Evolutionary conservation across 2,329 filamentous ascomycete genomes (phyloP), one percentile per base, ranked within the genome.

Genomic region (Xylariales sp.): DNA sequence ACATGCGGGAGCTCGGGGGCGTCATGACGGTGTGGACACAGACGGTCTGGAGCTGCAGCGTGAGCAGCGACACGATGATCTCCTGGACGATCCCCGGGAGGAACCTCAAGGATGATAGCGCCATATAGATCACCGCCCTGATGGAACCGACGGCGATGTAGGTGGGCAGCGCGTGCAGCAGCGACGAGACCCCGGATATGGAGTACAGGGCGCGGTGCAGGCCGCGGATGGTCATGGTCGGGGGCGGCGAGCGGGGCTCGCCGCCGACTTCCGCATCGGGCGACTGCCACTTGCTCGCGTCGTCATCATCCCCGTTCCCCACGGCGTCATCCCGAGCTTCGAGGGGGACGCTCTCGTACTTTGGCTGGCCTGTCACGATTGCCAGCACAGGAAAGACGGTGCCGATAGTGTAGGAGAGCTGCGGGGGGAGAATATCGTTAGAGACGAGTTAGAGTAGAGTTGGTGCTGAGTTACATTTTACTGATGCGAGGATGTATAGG

Each of bases 11-110:
- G 37, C 74, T 80, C 2, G 79, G 76, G 40, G 78, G 70, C 2
- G 85, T 80, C 53, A 95, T 86, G 55, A 93, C 77, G 51, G 84
- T 80, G 60, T 94, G 88, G 4, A 88, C 85, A 88, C 89, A 95
- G 36, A 77, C 74, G 48, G 88, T 74, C 56, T 77, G 72, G 42
- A 90, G 58, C 53, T 83, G 83, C 29, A 83, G 73, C 32, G 85
- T 67, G 18, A 76, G 57, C 25, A 90, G 61, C 32, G 74, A 68
- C 16, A 77, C 68, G 33, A 83, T 40, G 35, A 81, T 66, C 40
- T 71, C 68, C 35, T 67, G 65, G 38, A 85, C 14, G 16, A 51
- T 62, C 55, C 45, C 65, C 48, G 43, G 62, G 19, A 75, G 53
- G 29, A 63, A 38, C 28, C 53, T 23, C 27, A 46, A 46, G 7